A percentile compares a stretch with the other conserved stretches of the same genome.
Evolutionary conservation across 768 basidiomycete genomes (phyloP).

Genomic region (Lentinula guzmanii): DNA sequence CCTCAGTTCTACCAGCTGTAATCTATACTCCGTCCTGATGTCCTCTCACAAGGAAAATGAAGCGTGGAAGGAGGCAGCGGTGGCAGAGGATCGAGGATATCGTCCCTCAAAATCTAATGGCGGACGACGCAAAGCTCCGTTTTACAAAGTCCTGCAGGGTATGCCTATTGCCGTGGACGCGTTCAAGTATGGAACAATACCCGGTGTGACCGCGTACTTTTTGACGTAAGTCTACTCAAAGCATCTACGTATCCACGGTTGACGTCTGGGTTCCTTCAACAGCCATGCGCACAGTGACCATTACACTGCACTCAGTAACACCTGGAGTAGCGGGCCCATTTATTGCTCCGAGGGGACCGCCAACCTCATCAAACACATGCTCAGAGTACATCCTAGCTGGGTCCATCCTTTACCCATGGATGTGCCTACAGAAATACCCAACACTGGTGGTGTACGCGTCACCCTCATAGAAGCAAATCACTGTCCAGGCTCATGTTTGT

Average conservation of each 20-base stretch:
- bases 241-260: not conserved
- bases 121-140: conserved; percentile 74
- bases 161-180: conserved; percentile 99
- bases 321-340: conserved; percentile 88
- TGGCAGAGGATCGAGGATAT: conserved; percentile 41
- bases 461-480: conserved; percentile 98
- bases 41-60: conserved; percentile 75
- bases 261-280: conserved; percentile 10
- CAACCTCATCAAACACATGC: conserved; percentile 87
- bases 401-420: conserved; percentile 85
- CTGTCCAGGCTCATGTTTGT: conserved; percentile 93
- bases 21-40: conserved; percentile 84
- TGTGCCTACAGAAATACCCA: conserved; percentile 63
- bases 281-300: conserved; percentile 98
- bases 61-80: conserved; percentile 78
- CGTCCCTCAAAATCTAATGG: conserved; percentile 41
- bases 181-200: conserved; percentile 90
- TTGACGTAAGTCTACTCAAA: conserved; percentile 55
- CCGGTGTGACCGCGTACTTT: conserved; percentile 86
- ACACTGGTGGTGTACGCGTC: conserved; percentile 81
- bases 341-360: conserved; percentile 95
- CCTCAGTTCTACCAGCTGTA: conserved; percentile 8
- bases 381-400: conserved; percentile 85
- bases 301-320: conserved; percentile 85
- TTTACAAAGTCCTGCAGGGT: conserved; percentile 92